These are phyloP conservation scores for Cryptococcus sp. DNA, from an alignment of 1,284 basidiomycete genomes.

Conservation along the genomic window DNA sequence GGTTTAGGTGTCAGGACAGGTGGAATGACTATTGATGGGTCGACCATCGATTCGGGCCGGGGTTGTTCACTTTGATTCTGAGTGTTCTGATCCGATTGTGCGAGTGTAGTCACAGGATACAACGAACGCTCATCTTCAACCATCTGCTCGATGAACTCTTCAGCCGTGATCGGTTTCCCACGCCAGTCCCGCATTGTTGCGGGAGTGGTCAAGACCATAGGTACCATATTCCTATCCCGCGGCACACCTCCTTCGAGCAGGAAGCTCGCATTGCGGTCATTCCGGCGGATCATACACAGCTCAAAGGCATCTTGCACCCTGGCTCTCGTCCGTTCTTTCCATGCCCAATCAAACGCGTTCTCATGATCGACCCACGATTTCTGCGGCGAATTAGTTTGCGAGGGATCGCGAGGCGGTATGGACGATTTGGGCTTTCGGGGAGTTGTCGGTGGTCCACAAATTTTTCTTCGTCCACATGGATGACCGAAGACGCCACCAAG, in stretches of 20 bases:
- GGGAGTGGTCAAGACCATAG: not conserved
- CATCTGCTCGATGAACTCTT: not conserved
- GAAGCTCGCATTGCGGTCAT: slow-evolving; percentile 4
- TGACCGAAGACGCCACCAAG: slow-evolving; percentile 55
- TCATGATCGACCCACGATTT: slow-evolving; percentile 52
- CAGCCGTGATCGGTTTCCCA: not conserved
- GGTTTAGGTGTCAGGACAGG: not conserved
- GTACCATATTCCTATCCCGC: not conserved
- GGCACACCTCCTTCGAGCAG: slow-evolving; percentile 1
- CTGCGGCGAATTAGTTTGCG: slow-evolving; percentile 29
- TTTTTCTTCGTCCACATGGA: not conserved
- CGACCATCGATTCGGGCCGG: slow-evolving; percentile 13
- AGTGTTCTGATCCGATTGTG: not conserved
- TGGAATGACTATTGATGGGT: slow-evolving; percentile 2
- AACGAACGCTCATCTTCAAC: not conserved
- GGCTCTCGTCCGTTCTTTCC: slow-evolving; percentile 69
- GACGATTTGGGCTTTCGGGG: slow-evolving; percentile 18
- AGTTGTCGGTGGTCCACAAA: slow-evolving; percentile 9
- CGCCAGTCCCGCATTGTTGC: not conserved
- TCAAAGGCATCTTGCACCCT: slow-evolving; percentile 76
- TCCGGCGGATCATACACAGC: slow-evolving; percentile 61
- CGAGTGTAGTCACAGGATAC: not conserved
- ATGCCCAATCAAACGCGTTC: slow-evolving; percentile 63
- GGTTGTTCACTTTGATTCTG: slow-evolving; percentile 1
- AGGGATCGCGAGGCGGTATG: slow-evolving; percentile 33